Percentiles rank a stretch among this genome's conserved stretches.
Evolutionary conservation across 768 basidiomycete genomes (phyloP).

Genomic region (Calocera viscosa): DNA sequence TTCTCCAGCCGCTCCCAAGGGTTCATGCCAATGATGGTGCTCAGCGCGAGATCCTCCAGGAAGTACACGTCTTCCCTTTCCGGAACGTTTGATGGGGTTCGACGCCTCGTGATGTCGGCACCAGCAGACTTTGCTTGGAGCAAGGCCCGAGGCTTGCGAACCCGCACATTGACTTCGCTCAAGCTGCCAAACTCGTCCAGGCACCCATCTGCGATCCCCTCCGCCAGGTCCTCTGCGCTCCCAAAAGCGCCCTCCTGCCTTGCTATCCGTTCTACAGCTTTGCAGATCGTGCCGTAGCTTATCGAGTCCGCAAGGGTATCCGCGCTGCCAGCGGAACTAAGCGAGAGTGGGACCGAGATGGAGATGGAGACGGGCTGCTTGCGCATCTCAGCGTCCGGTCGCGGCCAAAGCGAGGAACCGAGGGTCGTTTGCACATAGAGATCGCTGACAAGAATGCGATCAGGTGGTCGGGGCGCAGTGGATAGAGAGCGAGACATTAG

Average conservation of each 20-base stretch:
- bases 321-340: slow-evolving; percentile 36
- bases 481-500: neutral
- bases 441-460: slow-evolving; percentile 25
- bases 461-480: slow-evolving; percentile 10
- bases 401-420: slow-evolving; percentile 22
- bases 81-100: slow-evolving; percentile 13
- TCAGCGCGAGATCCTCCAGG: slow-evolving; percentile 39
- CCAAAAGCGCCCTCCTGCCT: slow-evolving; percentile 31
- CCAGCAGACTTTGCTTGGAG: slow-evolving; percentile 39
- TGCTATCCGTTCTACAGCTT: slow-evolving; percentile 25
- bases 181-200: slow-evolving; percentile 29
- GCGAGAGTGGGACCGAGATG: slow-evolving; percentile 39
- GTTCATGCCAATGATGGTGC: slow-evolving; percentile 55
- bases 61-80: slow-evolving; percentile 25
- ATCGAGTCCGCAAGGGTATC: slow-evolving; percentile 50
- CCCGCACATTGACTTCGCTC: slow-evolving; percentile 32
- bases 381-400: slow-evolving; percentile 5
- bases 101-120: slow-evolving; percentile 30
- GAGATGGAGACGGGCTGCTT: slow-evolving; percentile 44
- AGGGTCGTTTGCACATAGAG: slow-evolving; percentile 25
- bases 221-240: slow-evolving; percentile 38
- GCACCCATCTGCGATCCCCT: slow-evolving; percentile 32
- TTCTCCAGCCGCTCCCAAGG: slow-evolving; percentile 49
- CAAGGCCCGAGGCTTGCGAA: slow-evolving; percentile 40
- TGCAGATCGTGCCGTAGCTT: slow-evolving; percentile 50